Evolutionary conservation across 2,329 filamentous ascomycete genomes (phyloP).

Genomic region (Bipolaris zeicola): DNA sequence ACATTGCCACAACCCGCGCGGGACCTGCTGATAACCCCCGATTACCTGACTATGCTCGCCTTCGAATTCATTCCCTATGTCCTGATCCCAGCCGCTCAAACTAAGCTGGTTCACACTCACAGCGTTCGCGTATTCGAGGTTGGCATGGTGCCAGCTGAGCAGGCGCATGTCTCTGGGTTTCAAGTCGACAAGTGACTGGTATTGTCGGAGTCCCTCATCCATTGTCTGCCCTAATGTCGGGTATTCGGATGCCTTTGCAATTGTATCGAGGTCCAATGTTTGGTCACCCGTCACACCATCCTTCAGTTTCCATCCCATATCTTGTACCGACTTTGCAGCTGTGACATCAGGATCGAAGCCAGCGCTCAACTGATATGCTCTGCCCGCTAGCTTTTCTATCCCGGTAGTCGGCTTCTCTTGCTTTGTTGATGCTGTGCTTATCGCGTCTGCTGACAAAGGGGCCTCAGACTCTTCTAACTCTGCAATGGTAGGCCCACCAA

Average conservation of each 20-base stretch:
- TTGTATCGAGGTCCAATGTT: conserved; percentile 72
- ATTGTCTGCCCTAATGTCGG: conserved; percentile 89
- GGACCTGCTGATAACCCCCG: conserved; percentile 91
- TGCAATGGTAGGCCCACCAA: conserved; percentile 69
- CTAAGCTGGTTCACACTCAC: conserved; percentile 86
- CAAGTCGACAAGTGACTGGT: conserved; percentile 79
- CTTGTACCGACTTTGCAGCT: conserved; percentile 75
- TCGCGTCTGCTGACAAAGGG: conserved; percentile 55
- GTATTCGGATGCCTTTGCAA: conserved; percentile 63
- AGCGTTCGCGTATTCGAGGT: conserved; percentile 96
- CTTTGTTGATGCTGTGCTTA: conserved; percentile 42
- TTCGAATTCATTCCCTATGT: conserved; percentile 97
- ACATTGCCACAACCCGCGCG: conserved; percentile 80
- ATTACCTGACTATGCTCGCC: conserved; percentile 91
- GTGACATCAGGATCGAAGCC: conserved; percentile 71
- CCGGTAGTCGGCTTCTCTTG: conserved; percentile 57
- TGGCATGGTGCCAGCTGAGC: conserved; percentile 98
- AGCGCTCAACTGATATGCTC: conserved; percentile 69
- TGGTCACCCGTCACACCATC: conserved; percentile 64
- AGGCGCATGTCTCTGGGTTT: conserved; percentile 86
- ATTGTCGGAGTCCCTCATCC: conserved; percentile 89
- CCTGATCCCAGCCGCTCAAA: conserved; percentile 92
- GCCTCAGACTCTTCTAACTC: conserved; percentile 73
- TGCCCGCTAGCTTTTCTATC: conserved; percentile 69
- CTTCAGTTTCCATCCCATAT: conserved; percentile 82